These are phyloP conservation scores for Chalciporus sphaerocephalus DNA, from an alignment of 768 basidiomycete species.

Conservation along the genomic window DNA sequence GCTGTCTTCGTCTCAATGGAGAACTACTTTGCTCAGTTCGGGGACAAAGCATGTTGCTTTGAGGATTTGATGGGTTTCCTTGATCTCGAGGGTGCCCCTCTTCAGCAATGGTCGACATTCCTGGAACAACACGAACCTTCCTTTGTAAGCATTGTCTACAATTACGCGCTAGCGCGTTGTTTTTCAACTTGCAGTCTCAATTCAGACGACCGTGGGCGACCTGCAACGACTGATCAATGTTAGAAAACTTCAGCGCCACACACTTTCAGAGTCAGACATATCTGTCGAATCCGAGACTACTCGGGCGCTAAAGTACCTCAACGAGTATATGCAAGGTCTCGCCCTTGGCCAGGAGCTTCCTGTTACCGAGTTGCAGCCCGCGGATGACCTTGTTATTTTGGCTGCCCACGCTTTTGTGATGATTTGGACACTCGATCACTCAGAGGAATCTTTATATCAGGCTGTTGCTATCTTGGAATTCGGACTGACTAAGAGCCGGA, in stretches of 20 bases:
- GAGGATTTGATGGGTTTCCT: constrained; percentile 79
- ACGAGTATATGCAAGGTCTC: constrained; percentile 64
- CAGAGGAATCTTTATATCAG: constrained; percentile 57
- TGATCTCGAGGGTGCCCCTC: constrained; percentile 43
- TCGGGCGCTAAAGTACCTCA: constrained; percentile 49
- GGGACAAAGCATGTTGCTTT: constrained; percentile 80
- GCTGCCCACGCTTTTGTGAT: constrained; percentile 64
- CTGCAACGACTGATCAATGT: constrained; percentile 70
- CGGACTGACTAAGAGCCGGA: constrained; percentile 65
- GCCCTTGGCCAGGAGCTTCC: constrained; percentile 62
- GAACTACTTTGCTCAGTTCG: constrained; percentile 66
- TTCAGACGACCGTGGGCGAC: constrained; percentile 47
- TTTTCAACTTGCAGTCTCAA: constrained; percentile 14
- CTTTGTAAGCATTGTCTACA: constrained; percentile 40
- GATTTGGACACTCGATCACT: constrained; percentile 53
- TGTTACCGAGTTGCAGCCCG: constrained; percentile 78
- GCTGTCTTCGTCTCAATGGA: constrained; percentile 49
- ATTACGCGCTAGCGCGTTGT: constrained; percentile 6
- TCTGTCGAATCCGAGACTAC: constrained; percentile 53
- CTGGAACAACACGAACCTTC: constrained; percentile 44
- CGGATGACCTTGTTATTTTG: constrained; percentile 78
- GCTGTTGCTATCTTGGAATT: constrained; percentile 69
- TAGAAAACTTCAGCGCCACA: constrained; percentile 68
- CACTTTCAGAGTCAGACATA: constrained; percentile 45
- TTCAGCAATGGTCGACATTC: constrained; percentile 50